These are phyloP conservation scores for Exserohilum turcica DNA, from an alignment of 2,329 filamentous ascomycete genomes.

Conservation along the genomic window DNA sequence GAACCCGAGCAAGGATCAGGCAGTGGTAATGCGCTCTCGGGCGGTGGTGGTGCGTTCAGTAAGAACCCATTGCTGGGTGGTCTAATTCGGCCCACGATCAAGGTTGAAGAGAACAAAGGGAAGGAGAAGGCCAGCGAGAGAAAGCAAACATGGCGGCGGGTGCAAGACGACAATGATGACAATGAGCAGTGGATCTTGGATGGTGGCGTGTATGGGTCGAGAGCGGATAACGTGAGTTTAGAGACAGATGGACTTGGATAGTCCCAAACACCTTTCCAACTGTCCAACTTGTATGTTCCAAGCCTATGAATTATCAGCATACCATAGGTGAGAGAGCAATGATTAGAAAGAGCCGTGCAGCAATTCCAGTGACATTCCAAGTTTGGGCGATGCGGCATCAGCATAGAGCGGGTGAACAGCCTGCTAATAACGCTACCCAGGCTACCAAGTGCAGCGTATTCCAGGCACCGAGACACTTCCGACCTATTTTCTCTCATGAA, in stretches of 20 bases:
- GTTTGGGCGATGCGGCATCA: too few species aligned
- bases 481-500: not conserved
- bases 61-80: conserved; percentile 70
- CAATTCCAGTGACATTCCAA: too few species aligned
- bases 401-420: too few species aligned
- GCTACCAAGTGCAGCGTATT: not conserved
- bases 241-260: conserved; percentile 22
- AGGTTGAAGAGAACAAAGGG: conserved; percentile 60
- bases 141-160: conserved; percentile 54
- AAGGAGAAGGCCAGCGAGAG: conserved; percentile 48
- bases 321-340: too few species aligned
- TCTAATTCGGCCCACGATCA: conserved; percentile 67
- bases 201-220: conserved; percentile 54
- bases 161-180: conserved; percentile 60
- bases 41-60: conserved; percentile 65
- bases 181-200: conserved; percentile 61
- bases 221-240: conserved; percentile 22
- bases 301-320: too few species aligned
- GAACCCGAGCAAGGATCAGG: conserved; percentile 29
- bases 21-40: conserved; percentile 33
- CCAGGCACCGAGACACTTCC: not conserved
- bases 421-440: too few species aligned
- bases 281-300: too few species aligned
- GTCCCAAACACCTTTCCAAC: not conserved
- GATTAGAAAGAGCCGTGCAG: too few species aligned